A percentile compares a stretch with the other conserved stretches of the same genome.
Evolutionary conservation across 495 filamentous ascomycete species (phyloP).

Genomic region (Copromyces sp.): DNA sequence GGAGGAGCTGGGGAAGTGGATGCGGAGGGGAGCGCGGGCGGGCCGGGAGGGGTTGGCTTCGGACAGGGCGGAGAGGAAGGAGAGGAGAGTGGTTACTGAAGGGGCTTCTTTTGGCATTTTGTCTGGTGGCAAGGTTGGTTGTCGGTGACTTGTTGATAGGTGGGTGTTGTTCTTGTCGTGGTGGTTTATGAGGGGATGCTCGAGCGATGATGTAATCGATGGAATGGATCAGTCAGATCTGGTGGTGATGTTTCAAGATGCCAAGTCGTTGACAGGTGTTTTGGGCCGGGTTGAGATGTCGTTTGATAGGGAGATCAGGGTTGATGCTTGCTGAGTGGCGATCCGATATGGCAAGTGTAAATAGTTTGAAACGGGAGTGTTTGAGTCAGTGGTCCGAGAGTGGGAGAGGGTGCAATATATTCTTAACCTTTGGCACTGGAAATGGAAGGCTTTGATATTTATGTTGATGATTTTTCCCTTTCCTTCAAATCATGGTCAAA

Average conservation of each 20-base stretch:
- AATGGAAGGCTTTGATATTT: background rate
- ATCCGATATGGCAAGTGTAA: background rate
- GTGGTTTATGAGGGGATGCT: background rate
- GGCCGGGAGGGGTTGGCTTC: background rate
- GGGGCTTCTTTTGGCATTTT: conserved; percentile 15
- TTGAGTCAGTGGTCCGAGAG: background rate
- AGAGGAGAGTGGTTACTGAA: conserved; percentile 9
- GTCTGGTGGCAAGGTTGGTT: conserved; percentile 5
- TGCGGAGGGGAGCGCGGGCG: conserved; percentile 10
- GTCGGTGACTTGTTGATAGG: background rate
- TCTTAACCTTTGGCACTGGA: background rate
- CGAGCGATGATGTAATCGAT: background rate
- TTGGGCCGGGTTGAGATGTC: background rate
- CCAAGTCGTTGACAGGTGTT: background rate
- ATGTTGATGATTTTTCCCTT: too few species aligned
- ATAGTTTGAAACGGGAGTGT: background rate
- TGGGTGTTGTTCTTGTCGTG: background rate
- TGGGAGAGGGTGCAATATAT: background rate
- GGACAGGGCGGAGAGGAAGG: conserved; percentile 10
- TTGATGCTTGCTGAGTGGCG: background rate
- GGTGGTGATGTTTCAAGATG: background rate
- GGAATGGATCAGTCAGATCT: background rate
- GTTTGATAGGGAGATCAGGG: background rate
- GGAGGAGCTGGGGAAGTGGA: conserved; percentile 14
- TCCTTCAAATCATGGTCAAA: background rate